Evolutionary conservation across 1,139 yeast species (phyloP).

Genomic region (Cylindricascospora bacillispora): DNA sequence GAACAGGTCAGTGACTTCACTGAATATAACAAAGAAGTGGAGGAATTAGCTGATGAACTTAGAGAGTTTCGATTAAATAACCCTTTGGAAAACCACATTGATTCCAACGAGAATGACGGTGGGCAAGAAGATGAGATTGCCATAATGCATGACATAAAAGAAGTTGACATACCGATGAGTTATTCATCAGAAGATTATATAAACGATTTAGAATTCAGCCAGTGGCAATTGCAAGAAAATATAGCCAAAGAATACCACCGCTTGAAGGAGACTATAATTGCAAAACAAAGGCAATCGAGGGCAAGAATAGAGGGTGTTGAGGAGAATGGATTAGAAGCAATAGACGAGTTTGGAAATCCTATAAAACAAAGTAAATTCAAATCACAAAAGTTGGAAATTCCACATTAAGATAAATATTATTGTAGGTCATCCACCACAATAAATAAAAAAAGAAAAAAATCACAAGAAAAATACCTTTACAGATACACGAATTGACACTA

Average conservation of each 20-base stretch:
- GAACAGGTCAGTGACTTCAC: slow-evolving; percentile 45
- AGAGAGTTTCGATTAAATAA: slow-evolving; percentile 14
- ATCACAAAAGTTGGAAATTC: slow-evolving; percentile 36
- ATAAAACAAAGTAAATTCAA: slow-evolving; percentile 54
- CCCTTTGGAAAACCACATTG: slow-evolving; percentile 19
- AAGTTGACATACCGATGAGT: slow-evolving; percentile 28
- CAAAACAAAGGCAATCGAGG: slow-evolving; percentile 32
- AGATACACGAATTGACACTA: too few relatives aligned
- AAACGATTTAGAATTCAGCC: slow-evolving; percentile 27
- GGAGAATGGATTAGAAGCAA: slow-evolving; percentile 55
- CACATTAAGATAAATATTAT: too few relatives aligned
- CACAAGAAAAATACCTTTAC: too few relatives aligned
- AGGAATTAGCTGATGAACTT: slow-evolving; percentile 27
- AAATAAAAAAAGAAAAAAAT: too few relatives aligned
- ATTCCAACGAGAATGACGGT: slow-evolving; percentile 15
- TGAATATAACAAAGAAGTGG: slow-evolving; percentile 37
- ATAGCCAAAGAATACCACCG: slow-evolving; percentile 45
- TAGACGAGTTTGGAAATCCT: slow-evolving; percentile 56
- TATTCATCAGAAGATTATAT: slow-evolving; percentile 25
- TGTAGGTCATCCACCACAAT: too few relatives aligned
- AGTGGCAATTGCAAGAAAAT: slow-evolving; percentile 32
- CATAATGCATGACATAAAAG: slow-evolving; percentile 28
- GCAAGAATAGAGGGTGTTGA: background rate
- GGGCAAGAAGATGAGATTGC: too few relatives aligned
- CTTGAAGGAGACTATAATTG: slow-evolving; percentile 41